Conservation (phyloP, 352 stramenopile genomes). For the Pythium periplocum region DNA sequence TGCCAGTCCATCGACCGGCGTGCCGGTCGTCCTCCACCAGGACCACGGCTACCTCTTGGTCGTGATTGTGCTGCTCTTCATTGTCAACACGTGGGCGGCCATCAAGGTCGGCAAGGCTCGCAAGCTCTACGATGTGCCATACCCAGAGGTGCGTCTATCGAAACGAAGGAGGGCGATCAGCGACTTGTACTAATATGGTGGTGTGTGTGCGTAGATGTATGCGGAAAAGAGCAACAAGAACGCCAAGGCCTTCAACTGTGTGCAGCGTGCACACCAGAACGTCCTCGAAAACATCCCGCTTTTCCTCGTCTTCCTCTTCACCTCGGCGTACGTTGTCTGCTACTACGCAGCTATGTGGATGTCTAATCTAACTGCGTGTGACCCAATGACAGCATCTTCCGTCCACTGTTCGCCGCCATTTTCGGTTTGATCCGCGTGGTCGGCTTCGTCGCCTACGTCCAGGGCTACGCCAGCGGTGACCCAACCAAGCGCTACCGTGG, state of each 20-base stretch:
- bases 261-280: constrained; percentile 91
- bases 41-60: constrained; percentile 60
- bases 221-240: constrained; percentile 87
- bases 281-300: constrained; percentile 84
- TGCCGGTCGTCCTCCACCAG: constrained; percentile 53
- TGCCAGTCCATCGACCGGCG: background rate
- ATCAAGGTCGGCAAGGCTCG: constrained; percentile 52
- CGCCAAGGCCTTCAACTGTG: constrained; percentile 87
- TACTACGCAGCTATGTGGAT: constrained; percentile 1
- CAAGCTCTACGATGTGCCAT: constrained; percentile 60
- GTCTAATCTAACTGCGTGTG: background rate
- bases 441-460: constrained; percentile 62
- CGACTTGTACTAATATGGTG: background rate
- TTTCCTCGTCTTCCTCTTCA: constrained; percentile 51
- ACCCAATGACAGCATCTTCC: constrained; percentile 36
- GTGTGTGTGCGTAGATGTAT: constrained; percentile 56
- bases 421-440: constrained; percentile 45
- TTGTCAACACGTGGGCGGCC: constrained; percentile 54
- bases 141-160: constrained; percentile 24
- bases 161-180: too few species aligned
- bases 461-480: constrained; percentile 56
- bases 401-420: constrained; percentile 52
- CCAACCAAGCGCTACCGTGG: constrained; percentile 56
- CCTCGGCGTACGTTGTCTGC: constrained; percentile 40
- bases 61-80: constrained; percentile 39